Evolutionary conservation across 441 rosid species (phyloP).

Genomic region (Kokia cookei): DNA sequence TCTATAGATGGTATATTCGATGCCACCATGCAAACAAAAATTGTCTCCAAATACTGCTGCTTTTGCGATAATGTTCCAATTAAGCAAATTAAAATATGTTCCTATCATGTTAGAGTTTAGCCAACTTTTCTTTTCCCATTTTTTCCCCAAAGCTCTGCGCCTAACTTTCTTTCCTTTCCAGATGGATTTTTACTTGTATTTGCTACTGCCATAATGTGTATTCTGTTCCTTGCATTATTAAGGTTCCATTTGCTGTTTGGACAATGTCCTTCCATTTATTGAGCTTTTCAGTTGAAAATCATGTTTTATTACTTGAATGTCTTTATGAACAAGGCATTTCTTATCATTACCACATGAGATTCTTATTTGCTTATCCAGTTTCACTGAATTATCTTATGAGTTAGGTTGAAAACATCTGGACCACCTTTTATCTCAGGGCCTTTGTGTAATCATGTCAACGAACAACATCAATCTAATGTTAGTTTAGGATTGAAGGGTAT

Average conservation of each 20-base stretch:
- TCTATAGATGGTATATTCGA: neutral
- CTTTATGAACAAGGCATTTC: neutral
- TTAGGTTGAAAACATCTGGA: conserved; percentile 3
- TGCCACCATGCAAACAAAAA: neutral
- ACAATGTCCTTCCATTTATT: neutral
- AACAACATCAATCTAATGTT: conserved; percentile 14
- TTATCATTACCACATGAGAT: neutral
- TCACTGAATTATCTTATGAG: neutral
- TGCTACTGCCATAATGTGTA: neutral
- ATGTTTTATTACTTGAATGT: neutral
- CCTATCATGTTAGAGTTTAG: neutral
- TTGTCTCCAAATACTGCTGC: neutral
- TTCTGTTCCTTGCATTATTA: neutral
- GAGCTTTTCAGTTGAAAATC: neutral
- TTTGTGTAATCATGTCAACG: conserved; percentile 2
- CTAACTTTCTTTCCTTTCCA: neutral
- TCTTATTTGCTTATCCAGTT: neutral
- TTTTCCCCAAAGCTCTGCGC: neutral
- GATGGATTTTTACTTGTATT: neutral
- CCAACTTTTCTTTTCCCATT: neutral
- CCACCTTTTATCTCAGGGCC: neutral
- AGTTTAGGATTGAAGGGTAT: conserved; percentile 65
- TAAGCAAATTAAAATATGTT: neutral
- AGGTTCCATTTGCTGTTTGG: neutral
- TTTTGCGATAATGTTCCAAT: neutral